Evolutionary conservation across 495 filamentous ascomycete genomes (phyloP).

Genomic region (Saxispiralis lemnorum): DNA sequence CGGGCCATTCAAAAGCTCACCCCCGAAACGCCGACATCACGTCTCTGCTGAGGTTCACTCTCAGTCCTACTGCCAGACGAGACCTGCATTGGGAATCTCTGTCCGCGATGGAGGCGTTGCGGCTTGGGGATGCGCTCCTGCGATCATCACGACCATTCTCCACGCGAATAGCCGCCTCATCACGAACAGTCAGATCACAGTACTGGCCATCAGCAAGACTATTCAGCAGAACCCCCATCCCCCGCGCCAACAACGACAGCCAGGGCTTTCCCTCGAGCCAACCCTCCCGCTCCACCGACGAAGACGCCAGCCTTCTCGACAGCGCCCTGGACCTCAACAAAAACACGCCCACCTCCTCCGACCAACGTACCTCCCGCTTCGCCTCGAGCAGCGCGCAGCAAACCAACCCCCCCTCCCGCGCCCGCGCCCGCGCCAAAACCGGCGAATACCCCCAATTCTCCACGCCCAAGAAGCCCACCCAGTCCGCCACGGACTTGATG

Average conservation of each 20-base stretch:
- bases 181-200: background rate
- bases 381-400: conserved; percentile 2
- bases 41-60: no score
- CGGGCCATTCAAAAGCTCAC: no score
- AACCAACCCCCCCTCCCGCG: background rate
- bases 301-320: conserved; percentile 9
- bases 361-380: conserved; percentile 8
- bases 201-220: background rate
- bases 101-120: conserved; percentile 6
- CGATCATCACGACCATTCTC: conserved; percentile 8
- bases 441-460: no score
- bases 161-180: background rate
- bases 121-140: conserved; percentile 5
- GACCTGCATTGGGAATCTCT: background rate
- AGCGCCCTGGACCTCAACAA: conserved; percentile 7
- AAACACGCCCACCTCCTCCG: conserved; percentile 2
- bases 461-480: no score
- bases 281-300: background rate
- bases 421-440: no score
- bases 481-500: no score
- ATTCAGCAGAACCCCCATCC: background rate
- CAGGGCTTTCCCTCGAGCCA: background rate
- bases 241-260: background rate
- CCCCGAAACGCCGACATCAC: no score
- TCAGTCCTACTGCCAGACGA: no score